phyloP scores from a whole-genome alignment of 2,329 filamentous ascomycete genomes.

The Botrytis tulipae region DNA sequence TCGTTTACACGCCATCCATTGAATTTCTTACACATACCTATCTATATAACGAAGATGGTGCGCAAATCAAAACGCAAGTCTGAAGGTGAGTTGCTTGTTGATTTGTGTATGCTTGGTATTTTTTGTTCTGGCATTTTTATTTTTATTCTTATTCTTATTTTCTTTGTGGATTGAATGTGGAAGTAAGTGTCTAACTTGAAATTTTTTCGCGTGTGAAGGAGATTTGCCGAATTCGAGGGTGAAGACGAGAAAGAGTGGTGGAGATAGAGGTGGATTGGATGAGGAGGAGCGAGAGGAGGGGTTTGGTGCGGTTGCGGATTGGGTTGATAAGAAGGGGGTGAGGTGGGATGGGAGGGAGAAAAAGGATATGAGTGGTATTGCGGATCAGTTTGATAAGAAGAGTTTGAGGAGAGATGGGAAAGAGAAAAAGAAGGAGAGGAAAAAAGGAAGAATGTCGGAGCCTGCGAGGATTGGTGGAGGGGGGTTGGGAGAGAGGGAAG shows the following conservation, averaged over 20 bases:
- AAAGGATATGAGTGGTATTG: constrained; percentile 1
- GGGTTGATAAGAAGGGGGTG: neutral
- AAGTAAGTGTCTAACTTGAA: neutral
- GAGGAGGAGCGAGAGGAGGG: neutral
- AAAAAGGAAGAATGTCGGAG: constrained; percentile 29
- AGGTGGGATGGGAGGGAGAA: neutral
- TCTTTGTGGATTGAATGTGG: too few relatives aligned
- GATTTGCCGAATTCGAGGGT: neutral
- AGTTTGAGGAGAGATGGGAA: neutral
- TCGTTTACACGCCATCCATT: neutral
- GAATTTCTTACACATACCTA: too few relatives aligned
- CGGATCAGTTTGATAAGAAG: neutral
- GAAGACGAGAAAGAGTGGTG: neutral
- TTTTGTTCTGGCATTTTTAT: neutral
- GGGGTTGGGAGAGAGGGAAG: neutral
- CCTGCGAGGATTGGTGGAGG: constrained; percentile 2
- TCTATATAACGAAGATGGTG: neutral
- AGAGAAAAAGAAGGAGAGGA: constrained; percentile 25
- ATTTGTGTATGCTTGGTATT: neutral
- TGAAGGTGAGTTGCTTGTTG: neutral
- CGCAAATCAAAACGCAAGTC: constrained; percentile 13
- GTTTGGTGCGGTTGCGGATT: neutral
- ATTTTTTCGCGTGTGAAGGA: neutral
- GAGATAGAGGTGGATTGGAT: neutral
- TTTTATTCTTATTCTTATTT: too few relatives aligned